These are phyloP conservation scores for Erigeron canadensis DNA, from an alignment of 129 eudicot species.

Conservation along the genomic window DNA sequence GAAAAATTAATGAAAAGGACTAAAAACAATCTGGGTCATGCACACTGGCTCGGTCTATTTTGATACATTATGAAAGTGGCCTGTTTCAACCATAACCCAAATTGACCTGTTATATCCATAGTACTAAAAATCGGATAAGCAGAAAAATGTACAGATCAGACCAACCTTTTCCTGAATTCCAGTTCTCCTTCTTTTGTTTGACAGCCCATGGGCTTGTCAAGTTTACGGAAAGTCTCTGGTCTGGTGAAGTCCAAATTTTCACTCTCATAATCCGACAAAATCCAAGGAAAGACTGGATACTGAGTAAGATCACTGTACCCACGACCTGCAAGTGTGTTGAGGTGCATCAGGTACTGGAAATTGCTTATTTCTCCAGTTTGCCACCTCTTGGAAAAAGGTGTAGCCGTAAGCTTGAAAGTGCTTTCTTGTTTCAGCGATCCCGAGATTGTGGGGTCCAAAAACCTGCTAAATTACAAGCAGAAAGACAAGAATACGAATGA, in stretches of 20 bases:
- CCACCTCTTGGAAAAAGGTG: slow-evolving; percentile 96
- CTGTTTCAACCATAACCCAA: neutral
- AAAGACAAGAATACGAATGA: neutral
- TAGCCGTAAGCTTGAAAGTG: slow-evolving; percentile 81
- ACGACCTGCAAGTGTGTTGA: slow-evolving; percentile 97
- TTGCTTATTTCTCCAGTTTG: slow-evolving; percentile 99
- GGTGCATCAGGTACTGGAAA: slow-evolving; percentile 96
- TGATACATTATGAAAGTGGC: neutral
- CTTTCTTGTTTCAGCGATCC: slow-evolving; percentile 89
- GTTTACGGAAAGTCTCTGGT: slow-evolving; percentile 84
- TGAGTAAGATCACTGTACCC: slow-evolving; percentile 99
- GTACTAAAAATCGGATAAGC: slow-evolving; percentile 2
- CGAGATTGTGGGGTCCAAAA: slow-evolving; percentile 78
- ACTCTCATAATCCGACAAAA: slow-evolving; percentile 90
- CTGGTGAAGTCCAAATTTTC: slow-evolving; percentile 68
- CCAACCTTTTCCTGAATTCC: slow-evolving; percentile 90
- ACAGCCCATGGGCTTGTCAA: slow-evolving; percentile 98
- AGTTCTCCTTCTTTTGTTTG: slow-evolving; percentile 82
- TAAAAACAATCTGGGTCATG: neutral
- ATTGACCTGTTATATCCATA: neutral
- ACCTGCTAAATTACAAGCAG: neutral
- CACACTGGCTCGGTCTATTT: neutral
- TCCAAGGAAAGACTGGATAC: slow-evolving; percentile 99
- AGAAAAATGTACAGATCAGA: neutral
- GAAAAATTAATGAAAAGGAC: neutral